Evolutionary conservation across 2,329 filamentous ascomycete genomes (phyloP).

Genomic region (Diaporthe nobilis): DNA sequence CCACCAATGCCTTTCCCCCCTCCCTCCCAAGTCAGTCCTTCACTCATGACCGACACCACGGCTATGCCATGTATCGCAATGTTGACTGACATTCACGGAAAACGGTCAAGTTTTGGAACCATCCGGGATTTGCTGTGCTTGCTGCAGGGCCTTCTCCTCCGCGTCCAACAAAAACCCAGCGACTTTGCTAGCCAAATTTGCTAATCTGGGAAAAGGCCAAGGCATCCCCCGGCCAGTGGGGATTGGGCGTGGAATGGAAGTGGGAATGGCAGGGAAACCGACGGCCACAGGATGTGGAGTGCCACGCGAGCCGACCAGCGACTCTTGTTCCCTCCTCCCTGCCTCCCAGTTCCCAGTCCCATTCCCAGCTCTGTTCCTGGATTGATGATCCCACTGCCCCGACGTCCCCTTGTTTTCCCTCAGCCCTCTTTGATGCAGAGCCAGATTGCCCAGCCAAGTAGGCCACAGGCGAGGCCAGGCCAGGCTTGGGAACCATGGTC

Average conservation of each 20-base stretch:
- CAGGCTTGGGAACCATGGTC: background rate
- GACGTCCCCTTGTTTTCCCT: slow-evolving; percentile 17
- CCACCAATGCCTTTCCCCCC: background rate
- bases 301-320: slow-evolving; percentile 38
- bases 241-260: slow-evolving; percentile 15
- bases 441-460: background rate
- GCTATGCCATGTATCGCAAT: background rate
- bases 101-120: slow-evolving; percentile 16
- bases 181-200: slow-evolving; percentile 32
- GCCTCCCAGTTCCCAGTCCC: background rate
- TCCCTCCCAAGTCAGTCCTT: background rate
- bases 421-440: background rate
- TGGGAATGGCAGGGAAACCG: slow-evolving; percentile 31
- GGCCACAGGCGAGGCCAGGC: background rate
- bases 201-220: slow-evolving; percentile 41
- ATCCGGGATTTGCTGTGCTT: background rate
- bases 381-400: slow-evolving; percentile 28
- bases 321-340: background rate
- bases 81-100: background rate
- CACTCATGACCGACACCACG: background rate
- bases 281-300: slow-evolving; percentile 35
- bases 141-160: slow-evolving; percentile 1
- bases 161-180: background rate
- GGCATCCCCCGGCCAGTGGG: slow-evolving; percentile 28
- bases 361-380: slow-evolving; percentile 19